A percentile compares a stretch with the other conserved stretches of the same genome.
These are phyloP conservation scores for Globisporangium okanoganense DNA, from an alignment of 352 stramenopile genomes.

Conservation along the genomic window DNA sequence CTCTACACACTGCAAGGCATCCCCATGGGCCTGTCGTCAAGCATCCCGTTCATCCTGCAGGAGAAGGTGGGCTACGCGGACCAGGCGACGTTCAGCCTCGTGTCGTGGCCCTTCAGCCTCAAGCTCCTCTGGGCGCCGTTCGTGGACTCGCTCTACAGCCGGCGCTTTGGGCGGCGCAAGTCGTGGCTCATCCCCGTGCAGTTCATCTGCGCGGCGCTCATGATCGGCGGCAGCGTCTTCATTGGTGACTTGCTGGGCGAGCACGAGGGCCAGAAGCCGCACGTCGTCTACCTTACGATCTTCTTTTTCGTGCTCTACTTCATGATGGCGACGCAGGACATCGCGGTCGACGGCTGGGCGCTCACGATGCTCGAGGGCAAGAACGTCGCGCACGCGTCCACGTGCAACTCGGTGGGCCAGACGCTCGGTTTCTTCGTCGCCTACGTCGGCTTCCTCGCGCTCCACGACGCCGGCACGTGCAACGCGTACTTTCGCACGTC, in stretches of 20 bases:
- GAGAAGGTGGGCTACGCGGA: constrained; percentile 96
- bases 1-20: constrained; percentile 99
- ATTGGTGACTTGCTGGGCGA: constrained; percentile 88
- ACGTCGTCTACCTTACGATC: constrained; percentile 91
- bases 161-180: constrained; percentile 91
- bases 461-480: constrained; percentile 93
- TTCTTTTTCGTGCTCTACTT: constrained; percentile 99
- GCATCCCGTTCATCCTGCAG: constrained; percentile 98
- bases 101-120: constrained; percentile 98
- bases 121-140: constrained; percentile 99
- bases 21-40: constrained; percentile 97
- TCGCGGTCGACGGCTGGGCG: constrained; percentile 99
- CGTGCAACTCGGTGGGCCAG: constrained; percentile 96
- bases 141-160: constrained; percentile 93
- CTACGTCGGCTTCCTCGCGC: constrained; percentile 98
- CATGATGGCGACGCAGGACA: constrained; percentile 99
- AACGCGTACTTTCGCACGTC: constrained; percentile 83
- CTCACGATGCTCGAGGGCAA: constrained; percentile 98
- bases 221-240: constrained; percentile 89
- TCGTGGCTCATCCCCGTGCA: constrained; percentile 98
- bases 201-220: constrained; percentile 93
- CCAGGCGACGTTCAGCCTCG: constrained; percentile 97
- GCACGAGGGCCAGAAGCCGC: constrained; percentile 64
- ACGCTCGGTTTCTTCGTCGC: constrained; percentile 97
- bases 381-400: constrained; percentile 95